Conservation (phyloP, 257 asterid genomes). For the Solanum chmielewskii region DNA sequence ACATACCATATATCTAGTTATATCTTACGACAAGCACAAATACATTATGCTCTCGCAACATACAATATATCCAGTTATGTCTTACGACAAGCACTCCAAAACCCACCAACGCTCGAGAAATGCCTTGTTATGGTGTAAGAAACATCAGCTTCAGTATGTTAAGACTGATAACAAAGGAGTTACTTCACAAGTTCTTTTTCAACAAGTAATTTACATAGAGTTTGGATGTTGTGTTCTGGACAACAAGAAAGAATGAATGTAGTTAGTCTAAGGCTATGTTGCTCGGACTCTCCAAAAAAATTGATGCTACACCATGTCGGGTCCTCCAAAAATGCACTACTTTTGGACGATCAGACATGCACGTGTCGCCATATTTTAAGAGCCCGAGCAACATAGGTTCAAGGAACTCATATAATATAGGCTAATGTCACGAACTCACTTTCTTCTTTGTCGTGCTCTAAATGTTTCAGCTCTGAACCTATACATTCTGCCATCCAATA, state of each 20-base stretch:
- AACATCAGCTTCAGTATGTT: neutral
- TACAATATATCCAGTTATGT: neutral
- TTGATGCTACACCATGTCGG: no score
- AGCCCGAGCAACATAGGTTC: no score
- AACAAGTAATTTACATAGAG: neutral
- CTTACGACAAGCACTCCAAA: neutral
- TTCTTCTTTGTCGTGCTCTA: slow-evolving; percentile 28
- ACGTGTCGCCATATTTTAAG: no score
- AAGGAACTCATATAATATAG: neutral
- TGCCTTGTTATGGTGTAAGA: neutral
- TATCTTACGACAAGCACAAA: neutral
- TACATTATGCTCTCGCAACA: no score
- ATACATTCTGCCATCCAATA: slow-evolving; percentile 56
- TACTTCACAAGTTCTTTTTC: neutral
- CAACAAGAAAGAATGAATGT: neutral
- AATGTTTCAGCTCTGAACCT: slow-evolving; percentile 55
- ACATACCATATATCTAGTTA: neutral
- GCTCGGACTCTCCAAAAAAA: no score
- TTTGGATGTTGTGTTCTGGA: neutral
- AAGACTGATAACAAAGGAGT: neutral
- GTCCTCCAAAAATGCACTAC: no score
- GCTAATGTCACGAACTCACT: neutral
- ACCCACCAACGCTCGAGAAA: no score
- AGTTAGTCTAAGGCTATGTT: neutral
- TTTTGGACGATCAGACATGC: no score